Percentiles rank a stretch among this genome's conserved stretches.
phyloP scores from a whole-genome alignment of 1,284 basidiomycete species.

The Cystobasidiaceae sp. region DNA sequence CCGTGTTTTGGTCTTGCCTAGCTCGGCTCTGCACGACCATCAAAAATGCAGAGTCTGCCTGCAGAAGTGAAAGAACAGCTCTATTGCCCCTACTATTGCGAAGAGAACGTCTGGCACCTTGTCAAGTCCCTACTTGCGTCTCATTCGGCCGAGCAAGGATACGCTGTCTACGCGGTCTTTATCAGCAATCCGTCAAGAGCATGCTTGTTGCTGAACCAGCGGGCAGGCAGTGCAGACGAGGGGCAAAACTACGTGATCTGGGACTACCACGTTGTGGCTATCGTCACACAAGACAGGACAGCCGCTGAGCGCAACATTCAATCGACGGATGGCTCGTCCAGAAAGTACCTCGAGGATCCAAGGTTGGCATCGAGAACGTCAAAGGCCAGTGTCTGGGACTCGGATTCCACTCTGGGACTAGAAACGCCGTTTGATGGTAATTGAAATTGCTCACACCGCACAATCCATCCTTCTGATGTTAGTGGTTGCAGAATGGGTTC shows the following conservation, averaged over 20 bases:
- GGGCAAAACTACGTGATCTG: conserved; percentile 55
- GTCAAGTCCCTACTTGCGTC: conserved; percentile 50
- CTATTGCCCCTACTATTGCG: conserved; percentile 54
- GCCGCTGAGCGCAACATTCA: conserved; percentile 15
- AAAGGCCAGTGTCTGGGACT: conserved; percentile 49
- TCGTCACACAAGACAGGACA: conserved; percentile 48
- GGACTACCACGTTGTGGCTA: conserved; percentile 69
- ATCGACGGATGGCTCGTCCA: too few relatives aligned
- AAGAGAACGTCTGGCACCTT: conserved; percentile 66
- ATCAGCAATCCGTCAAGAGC: conserved; percentile 60
- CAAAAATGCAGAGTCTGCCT: neutral
- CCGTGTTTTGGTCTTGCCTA: neutral
- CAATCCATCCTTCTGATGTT: neutral
- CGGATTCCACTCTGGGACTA: conserved; percentile 37
- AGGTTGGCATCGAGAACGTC: neutral
- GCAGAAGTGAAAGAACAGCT: neutral
- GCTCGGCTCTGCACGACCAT: neutral
- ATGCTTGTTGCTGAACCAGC: conserved; percentile 62
- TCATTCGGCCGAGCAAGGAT: neutral
- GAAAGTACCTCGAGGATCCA: conserved; percentile 53
- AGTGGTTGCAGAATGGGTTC: conserved; percentile 62
- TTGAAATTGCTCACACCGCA: neutral
- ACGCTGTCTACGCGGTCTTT: conserved; percentile 54
- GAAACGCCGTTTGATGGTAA: neutral
- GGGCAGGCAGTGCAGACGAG: conserved; percentile 46